Evolutionary conservation across 257 asterid genomes (phyloP).

Genomic region (Capsicum rhomboideum): DNA sequence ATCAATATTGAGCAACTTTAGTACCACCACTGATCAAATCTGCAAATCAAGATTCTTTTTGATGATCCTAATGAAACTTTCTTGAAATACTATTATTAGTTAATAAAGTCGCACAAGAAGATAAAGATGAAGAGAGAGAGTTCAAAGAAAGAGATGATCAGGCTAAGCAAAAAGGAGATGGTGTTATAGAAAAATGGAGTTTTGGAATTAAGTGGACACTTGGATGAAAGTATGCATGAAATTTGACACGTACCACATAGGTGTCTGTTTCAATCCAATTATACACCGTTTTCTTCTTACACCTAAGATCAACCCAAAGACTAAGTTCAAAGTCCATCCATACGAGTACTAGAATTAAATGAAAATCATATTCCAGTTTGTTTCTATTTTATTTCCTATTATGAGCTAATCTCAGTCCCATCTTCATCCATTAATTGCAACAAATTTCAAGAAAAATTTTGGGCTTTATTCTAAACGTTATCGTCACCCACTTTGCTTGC

Average conservation of each 20-base stretch:
- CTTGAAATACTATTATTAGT: neutral
- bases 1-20: neutral
- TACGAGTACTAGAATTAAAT: neutral
- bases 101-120: neutral
- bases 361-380: neutral
- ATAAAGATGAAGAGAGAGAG: neutral
- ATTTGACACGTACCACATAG: constrained; percentile 59
- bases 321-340: neutral
- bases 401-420: neutral
- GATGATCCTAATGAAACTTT: neutral
- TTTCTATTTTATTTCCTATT: neutral
- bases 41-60: neutral
- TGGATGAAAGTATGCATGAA: constrained; percentile 64
- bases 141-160: neutral
- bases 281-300: constrained; percentile 2
- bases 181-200: neutral
- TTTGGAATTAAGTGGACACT: constrained; percentile 42
- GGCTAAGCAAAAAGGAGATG: neutral
- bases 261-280: constrained; percentile 13
- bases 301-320: neutral
- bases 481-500: neutral
- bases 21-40: neutral
- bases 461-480: neutral
- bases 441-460: neutral
- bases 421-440: neutral